These are phyloP conservation scores for Blastobotrys terrestris DNA, from an alignment of 805 yeast genomes.

Conservation along the genomic window DNA sequence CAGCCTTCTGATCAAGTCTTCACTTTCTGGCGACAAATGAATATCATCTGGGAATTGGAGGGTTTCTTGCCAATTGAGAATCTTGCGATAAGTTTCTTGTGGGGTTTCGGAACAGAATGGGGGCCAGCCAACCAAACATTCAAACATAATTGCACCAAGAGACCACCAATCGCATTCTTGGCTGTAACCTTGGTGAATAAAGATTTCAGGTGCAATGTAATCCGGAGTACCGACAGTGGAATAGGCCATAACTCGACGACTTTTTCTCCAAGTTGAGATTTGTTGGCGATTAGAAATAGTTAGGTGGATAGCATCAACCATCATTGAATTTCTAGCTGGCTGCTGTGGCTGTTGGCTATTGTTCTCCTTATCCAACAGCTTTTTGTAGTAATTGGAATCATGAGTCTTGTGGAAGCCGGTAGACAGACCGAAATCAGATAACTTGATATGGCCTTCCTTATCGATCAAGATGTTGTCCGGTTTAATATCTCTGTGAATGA, in stretches of 20 bases:
- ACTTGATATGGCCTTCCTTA: slow-evolving; percentile 62
- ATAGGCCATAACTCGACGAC: slow-evolving; percentile 87
- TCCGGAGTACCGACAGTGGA: slow-evolving; percentile 97
- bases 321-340: slow-evolving; percentile 62
- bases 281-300: slow-evolving; percentile 94
- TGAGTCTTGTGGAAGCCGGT: slow-evolving; percentile 95
- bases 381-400: slow-evolving; percentile 79
- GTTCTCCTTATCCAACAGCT: slow-evolving; percentile 64
- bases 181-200: slow-evolving; percentile 88
- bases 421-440: slow-evolving; percentile 72
- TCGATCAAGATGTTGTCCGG: slow-evolving; percentile 93
- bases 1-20: slow-evolving; percentile 72
- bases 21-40: slow-evolving; percentile 82
- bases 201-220: slow-evolving; percentile 92
- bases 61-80: slow-evolving; percentile 85
- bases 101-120: slow-evolving; percentile 95
- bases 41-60: slow-evolving; percentile 86
- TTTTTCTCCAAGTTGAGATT: slow-evolving; percentile 93
- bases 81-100: slow-evolving; percentile 87
- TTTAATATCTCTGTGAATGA: slow-evolving; percentile 93
- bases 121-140: slow-evolving; percentile 95
- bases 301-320: slow-evolving; percentile 90
- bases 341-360: slow-evolving; percentile 16
- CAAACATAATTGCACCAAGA: slow-evolving; percentile 92
- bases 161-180: slow-evolving; percentile 99